phyloP scores from a whole-genome alignment of 2,329 filamentous ascomycete genomes.

The Verticillium nubilum region DNA sequence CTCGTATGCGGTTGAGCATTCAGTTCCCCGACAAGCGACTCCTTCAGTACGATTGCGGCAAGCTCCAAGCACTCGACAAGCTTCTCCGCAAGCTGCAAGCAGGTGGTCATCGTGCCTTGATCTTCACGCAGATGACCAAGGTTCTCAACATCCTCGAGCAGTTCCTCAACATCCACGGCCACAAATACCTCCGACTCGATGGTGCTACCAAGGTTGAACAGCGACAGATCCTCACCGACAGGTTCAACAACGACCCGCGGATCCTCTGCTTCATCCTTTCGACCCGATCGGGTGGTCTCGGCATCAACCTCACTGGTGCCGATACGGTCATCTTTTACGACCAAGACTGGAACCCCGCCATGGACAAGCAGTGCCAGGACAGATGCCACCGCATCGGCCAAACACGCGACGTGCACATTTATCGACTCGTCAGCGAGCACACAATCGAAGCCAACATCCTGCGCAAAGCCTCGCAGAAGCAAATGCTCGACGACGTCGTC shows the following conservation, averaged over 20 bases:
- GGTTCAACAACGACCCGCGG: slow-evolving; percentile 91
- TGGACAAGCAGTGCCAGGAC: slow-evolving; percentile 99
- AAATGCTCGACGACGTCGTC: slow-evolving; percentile 94
- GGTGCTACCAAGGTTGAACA: slow-evolving; percentile 96
- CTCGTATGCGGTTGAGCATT: slow-evolving; percentile 86
- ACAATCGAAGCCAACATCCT: slow-evolving; percentile 98
- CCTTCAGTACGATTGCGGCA: slow-evolving; percentile 97
- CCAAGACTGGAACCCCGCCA: slow-evolving; percentile 98
- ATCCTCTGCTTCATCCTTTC: slow-evolving; percentile 96
- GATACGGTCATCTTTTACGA: slow-evolving; percentile 99
- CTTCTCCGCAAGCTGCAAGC: slow-evolving; percentile 82
- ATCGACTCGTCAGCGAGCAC: slow-evolving; percentile 85
- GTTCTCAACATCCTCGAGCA: slow-evolving; percentile 96
- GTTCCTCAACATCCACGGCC: slow-evolving; percentile 95
- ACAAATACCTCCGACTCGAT: slow-evolving; percentile 93
- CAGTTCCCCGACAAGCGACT: slow-evolving; percentile 95
- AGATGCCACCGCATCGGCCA: slow-evolving; percentile 95
- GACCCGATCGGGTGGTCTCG: slow-evolving; percentile 86
- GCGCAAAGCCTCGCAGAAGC: slow-evolving; percentile 93
- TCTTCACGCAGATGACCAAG: slow-evolving; percentile 99
- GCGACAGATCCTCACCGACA: slow-evolving; percentile 88
- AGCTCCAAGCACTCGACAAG: slow-evolving; percentile 83
- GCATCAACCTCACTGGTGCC: slow-evolving; percentile 93
- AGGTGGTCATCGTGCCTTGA: slow-evolving; percentile 86
- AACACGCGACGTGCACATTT: slow-evolving; percentile 96